Evolutionary conservation across 768 basidiomycete genomes (phyloP).

Genomic region (Asterophora parasitica): DNA sequence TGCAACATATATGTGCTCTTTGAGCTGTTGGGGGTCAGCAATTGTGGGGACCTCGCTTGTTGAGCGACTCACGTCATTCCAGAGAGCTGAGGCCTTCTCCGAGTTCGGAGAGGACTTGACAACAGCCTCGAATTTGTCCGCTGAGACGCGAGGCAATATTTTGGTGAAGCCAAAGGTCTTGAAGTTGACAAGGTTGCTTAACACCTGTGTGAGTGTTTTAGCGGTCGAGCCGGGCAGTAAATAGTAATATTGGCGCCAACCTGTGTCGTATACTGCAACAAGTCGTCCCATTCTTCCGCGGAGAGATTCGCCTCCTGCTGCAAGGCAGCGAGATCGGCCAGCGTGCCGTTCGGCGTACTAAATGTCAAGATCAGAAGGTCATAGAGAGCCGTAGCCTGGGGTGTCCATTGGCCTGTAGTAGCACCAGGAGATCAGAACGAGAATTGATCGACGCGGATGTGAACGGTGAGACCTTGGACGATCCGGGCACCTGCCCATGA

Average conservation of each 20-base stretch:
- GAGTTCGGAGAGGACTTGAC: constrained; percentile 58
- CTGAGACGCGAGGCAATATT: constrained; percentile 67
- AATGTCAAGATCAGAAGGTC: constrained; percentile 70
- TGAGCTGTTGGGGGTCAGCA: constrained; percentile 40
- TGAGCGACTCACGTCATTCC: constrained; percentile 47
- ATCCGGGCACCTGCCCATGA: constrained; percentile 84
- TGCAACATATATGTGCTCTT: constrained; percentile 67
- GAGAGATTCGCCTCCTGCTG: constrained; percentile 50
- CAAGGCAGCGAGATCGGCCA: constrained; percentile 53
- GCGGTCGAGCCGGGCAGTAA: neutral
- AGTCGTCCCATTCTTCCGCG: constrained; percentile 59
- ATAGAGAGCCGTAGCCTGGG: constrained; percentile 61
- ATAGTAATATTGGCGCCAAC: constrained; percentile 31
- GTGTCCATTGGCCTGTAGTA: constrained; percentile 67
- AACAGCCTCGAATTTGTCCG: constrained; percentile 58
- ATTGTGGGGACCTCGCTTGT: neutral
- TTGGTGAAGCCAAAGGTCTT: constrained; percentile 84
- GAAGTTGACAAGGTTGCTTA: constrained; percentile 70
- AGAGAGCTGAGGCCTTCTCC: constrained; percentile 50
- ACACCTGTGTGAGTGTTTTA: constrained; percentile 26
- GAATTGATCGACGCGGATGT: neutral
- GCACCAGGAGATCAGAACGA: neutral
- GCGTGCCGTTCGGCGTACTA: constrained; percentile 46
- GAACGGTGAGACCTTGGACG: constrained; percentile 46
- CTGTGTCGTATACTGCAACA: constrained; percentile 72